Base-by-base conservation (phyloP, 2,329 filamentous ascomycete genomes). In the Monosporascus sp. region DNA sequence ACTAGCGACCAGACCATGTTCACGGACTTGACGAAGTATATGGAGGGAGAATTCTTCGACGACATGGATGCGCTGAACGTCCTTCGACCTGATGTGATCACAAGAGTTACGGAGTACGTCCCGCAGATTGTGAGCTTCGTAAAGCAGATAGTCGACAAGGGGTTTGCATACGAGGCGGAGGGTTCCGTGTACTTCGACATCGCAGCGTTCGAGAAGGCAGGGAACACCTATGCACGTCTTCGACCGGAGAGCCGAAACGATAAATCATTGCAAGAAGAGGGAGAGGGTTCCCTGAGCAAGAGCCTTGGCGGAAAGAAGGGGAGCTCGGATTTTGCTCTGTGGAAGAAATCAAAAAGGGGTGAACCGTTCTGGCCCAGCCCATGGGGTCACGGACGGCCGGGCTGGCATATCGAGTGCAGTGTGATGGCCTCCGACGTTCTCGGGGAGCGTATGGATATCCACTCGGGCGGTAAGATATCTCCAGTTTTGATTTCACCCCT, bases 341-440 rank as follows among this genome's bases (percentile, higher is more conserved):
- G 91, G 92, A 97, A 97, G 70, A 85, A 87, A 51, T 92, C 88
- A 1, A 97, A 96, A 73, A 83, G 89, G 15, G 93, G 93, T 44
- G 93, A 97, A 76, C 93, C 93, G 0, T 88, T 83, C 60, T 97
- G 93, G 93, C 78, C 85, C 5, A 94, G 88, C 62, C 85, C 85
- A 3, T 97, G 93, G 92, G 91, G 93, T 5, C 79, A 85, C 52
- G 92, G 92, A 5, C 80, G 93, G 45, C 93, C 93, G 1, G 93
- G 93, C 18, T 97, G 93, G 93, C 93, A 97, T 67, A 97, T 97
- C 65, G 92, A 97, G 74, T 97, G 93, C 83, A 92, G 88, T 1
- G 91, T 91, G 17, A 97, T 97, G 93, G 91, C 92, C 0, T 93
- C 89, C 2, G 89, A 92, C 58, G 81, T 91, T n/a, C 75, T 97